These are phyloP conservation scores for Persicaria maculosa DNA, from an alignment of 148 eudicot species.

Conservation along the genomic window DNA sequence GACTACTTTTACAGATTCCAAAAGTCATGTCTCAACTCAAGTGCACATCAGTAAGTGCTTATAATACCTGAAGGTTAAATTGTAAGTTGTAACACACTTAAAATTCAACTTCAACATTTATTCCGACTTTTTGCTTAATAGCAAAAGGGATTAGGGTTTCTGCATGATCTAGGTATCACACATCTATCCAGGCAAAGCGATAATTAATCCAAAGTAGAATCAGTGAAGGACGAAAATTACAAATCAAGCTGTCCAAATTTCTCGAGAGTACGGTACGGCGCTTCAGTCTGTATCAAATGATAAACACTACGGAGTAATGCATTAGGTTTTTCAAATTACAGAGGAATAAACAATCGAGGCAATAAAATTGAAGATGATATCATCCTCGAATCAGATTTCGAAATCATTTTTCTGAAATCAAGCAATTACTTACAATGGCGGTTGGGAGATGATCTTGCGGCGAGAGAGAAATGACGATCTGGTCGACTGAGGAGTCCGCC, in stretches of 20 bases:
- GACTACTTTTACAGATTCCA: constrained; percentile 6
- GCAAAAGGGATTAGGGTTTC: neutral
- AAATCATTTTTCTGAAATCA: too few species aligned
- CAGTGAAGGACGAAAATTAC: neutral
- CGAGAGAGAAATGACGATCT: constrained; percentile 7
- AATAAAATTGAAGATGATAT: neutral
- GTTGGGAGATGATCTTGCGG: constrained; percentile 5
- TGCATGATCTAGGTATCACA: neutral
- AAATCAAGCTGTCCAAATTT: neutral
- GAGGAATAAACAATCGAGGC: neutral
- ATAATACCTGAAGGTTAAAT: neutral
- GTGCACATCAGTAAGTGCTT: neutral
- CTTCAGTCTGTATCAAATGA: too few species aligned
- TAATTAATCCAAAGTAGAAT: neutral
- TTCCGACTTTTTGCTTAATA: too few species aligned
- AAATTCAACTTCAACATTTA: too few species aligned
- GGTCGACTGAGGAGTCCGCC: neutral
- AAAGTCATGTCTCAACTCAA: neutral
- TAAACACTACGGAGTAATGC: too few species aligned
- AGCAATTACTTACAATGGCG: constrained; percentile 10
- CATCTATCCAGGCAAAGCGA: neutral
- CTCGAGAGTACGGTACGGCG: too few species aligned
- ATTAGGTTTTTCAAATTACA: neutral
- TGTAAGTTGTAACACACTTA: neutral
- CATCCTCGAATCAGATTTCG: neutral